phyloP scores from a whole-genome alignment of 2,329 filamentous ascomycete species.

The Lasiodiplodia hormozganensis region DNA sequence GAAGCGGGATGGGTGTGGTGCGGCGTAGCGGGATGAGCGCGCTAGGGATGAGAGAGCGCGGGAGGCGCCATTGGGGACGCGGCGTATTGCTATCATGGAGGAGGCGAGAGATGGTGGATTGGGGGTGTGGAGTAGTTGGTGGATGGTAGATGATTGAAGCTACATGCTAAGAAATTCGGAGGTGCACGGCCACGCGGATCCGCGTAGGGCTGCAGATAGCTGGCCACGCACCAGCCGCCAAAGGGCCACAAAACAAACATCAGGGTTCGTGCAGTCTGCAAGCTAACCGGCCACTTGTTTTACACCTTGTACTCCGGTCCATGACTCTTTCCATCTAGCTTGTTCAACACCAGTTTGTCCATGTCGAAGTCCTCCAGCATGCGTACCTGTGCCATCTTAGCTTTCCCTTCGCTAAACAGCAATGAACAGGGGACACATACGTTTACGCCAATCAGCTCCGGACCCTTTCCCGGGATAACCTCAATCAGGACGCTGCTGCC shows the following conservation, averaged over 20 bases:
- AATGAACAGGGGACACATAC: conserved; percentile 33
- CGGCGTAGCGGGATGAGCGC: neutral
- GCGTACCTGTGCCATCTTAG: conserved; percentile 31
- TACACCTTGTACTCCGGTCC: conserved; percentile 30
- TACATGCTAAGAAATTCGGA: neutral
- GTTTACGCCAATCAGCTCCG: conserved; percentile 40
- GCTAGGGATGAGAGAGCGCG: neutral
- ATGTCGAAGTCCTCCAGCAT: conserved; percentile 41
- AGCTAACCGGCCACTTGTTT: neutral
- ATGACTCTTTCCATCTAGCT: conserved; percentile 36
- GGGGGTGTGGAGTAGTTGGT: neutral
- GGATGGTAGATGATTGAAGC: too few relatives aligned
- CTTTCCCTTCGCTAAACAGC: too few relatives aligned
- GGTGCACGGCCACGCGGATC: neutral
- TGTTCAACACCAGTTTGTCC: conserved; percentile 36
- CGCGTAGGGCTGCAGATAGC: neutral
- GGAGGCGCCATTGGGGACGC: conserved; percentile 1
- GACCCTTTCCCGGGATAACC: conserved; percentile 1
- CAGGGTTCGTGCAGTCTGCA: neutral
- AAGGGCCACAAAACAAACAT: neutral
- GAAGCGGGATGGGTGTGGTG: neutral
- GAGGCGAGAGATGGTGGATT: neutral
- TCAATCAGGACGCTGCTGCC: conserved; percentile 35
- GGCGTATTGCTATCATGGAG: neutral
- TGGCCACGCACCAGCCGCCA: neutral